Evolutionary conservation across 495 filamentous ascomycete genomes (phyloP).

Genomic region (Immersiella caudata): DNA sequence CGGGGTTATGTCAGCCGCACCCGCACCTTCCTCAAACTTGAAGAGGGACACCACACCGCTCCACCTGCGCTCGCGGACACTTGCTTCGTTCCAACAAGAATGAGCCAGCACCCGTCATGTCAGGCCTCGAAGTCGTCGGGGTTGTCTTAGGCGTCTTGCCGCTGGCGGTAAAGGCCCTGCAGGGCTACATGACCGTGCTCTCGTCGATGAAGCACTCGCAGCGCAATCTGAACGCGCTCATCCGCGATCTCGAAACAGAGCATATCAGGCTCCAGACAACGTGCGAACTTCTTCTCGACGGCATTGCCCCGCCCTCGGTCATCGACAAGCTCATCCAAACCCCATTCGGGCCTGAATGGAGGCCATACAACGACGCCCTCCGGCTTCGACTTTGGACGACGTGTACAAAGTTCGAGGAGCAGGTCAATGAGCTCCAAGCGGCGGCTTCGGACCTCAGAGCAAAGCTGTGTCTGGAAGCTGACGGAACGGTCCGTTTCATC

Average conservation of each 20-base stretch:
- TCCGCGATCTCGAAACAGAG: constrained; percentile 16
- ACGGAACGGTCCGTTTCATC: constrained; percentile 9
- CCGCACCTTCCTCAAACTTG: neutral
- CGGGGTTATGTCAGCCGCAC: neutral
- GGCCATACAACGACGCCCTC: constrained; percentile 6
- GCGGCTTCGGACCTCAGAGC: constrained; percentile 9
- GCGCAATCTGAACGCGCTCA: constrained; percentile 15
- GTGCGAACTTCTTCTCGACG: constrained; percentile 18
- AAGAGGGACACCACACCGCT: too few relatives aligned
- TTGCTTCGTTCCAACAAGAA: too few relatives aligned
- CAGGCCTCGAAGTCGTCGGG: constrained; percentile 36
- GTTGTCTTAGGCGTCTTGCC: constrained; percentile 42
- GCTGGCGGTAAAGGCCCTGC: constrained; percentile 33
- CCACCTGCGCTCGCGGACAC: too few relatives aligned
- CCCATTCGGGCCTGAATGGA: constrained; percentile 19
- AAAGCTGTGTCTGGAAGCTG: constrained; percentile 8
- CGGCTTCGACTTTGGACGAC: constrained; percentile 13
- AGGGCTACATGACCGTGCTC: constrained; percentile 38
- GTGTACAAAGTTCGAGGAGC: constrained; percentile 11
- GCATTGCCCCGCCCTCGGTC: constrained; percentile 6
- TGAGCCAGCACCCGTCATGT: neutral
- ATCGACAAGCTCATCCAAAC: constrained; percentile 13
- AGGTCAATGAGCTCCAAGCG: constrained; percentile 9
- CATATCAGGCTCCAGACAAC: constrained; percentile 18
- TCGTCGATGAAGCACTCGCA: constrained; percentile 31